These are phyloP conservation scores for Secale cereale DNA, from an alignment of 176 grass and related monocot genomes.

Conservation along the genomic window DNA sequence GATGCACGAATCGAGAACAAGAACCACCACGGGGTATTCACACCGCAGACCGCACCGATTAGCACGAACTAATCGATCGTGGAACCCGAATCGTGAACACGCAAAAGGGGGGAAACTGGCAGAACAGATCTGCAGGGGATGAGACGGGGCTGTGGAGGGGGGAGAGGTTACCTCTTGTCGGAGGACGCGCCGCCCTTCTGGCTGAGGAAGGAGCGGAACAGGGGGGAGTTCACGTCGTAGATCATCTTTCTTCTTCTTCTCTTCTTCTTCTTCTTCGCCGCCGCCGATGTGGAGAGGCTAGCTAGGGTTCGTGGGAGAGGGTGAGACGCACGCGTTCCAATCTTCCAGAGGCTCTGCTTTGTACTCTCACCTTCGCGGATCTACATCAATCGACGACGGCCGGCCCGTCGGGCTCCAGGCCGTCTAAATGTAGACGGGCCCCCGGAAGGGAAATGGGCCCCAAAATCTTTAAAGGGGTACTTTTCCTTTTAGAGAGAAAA, in stretches of 20 bases:
- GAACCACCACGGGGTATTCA: neutral
- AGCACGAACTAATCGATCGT: neutral
- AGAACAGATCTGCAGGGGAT: too few relatives aligned
- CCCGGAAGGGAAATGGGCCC: too few relatives aligned
- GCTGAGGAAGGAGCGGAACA: slow-evolving; percentile 81
- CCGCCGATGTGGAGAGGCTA: neutral
- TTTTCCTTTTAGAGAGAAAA: too few relatives aligned
- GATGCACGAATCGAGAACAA: neutral
- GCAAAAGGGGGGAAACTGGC: too few relatives aligned
- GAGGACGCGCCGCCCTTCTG: slow-evolving; percentile 65
- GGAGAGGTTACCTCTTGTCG: slow-evolving; percentile 43
- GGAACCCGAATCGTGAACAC: neutral
- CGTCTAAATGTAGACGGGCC: too few relatives aligned
- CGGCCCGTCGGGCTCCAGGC: neutral
- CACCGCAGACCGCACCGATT: neutral
- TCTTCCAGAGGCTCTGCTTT: neutral
- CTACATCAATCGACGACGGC: too few relatives aligned
- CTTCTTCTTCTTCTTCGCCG: neutral
- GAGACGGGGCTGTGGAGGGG: neutral
- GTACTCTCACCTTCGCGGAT: neutral
- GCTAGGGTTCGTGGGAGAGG: slow-evolving; percentile 43
- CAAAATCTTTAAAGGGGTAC: too few relatives aligned
- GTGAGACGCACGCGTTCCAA: neutral
- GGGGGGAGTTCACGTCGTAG: slow-evolving; percentile 69
- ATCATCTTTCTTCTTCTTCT: slow-evolving; percentile 37